A percentile compares a stretch with the other conserved stretches of the same genome.
phyloP scores from a whole-genome alignment of 106 monocot species.

The Iris macrosiphon region DNA sequence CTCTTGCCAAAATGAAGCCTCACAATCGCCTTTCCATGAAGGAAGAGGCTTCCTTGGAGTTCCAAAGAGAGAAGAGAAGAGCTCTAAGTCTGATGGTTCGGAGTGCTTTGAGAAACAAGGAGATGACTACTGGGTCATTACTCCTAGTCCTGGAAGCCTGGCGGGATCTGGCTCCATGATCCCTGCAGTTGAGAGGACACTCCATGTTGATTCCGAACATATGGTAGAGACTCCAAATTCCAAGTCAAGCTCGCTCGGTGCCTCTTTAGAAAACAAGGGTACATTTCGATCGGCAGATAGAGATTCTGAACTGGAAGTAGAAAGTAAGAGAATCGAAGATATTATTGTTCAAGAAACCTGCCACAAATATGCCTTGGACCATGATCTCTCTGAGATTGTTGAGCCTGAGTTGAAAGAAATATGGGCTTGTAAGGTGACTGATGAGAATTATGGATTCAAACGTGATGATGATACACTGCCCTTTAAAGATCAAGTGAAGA shows the following conservation, averaged over 20 bases:
- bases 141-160: constrained; percentile 17
- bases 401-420: constrained; percentile 1
- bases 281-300: constrained; percentile 1
- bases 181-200: constrained; percentile 29
- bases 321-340: constrained; percentile 18
- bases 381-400: constrained; percentile 4
- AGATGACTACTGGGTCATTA: constrained; percentile 18
- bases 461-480: constrained; percentile 1
- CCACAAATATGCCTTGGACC: constrained; percentile 8
- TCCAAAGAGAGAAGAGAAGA: constrained; percentile 22
- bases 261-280: constrained; percentile 2
- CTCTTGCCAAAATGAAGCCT: constrained; percentile 32
- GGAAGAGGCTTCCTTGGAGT: constrained; percentile 46
- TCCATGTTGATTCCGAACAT: constrained; percentile 26
- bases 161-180: constrained; percentile 32
- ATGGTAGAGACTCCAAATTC: constrained; percentile 18
- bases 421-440: not conserved
- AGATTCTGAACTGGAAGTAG: constrained; percentile 18
- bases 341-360: constrained; percentile 7
- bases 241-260: constrained; percentile 17
- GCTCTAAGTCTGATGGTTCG: constrained; percentile 16
- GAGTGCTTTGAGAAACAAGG: constrained; percentile 26
- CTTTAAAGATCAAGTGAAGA: constrained; percentile 12
- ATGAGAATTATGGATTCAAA: constrained; percentile 3
- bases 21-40: constrained; percentile 36